phyloP scores from a whole-genome alignment of 2,329 filamentous ascomycete species.

The Sclerotinia spermophila region DNA sequence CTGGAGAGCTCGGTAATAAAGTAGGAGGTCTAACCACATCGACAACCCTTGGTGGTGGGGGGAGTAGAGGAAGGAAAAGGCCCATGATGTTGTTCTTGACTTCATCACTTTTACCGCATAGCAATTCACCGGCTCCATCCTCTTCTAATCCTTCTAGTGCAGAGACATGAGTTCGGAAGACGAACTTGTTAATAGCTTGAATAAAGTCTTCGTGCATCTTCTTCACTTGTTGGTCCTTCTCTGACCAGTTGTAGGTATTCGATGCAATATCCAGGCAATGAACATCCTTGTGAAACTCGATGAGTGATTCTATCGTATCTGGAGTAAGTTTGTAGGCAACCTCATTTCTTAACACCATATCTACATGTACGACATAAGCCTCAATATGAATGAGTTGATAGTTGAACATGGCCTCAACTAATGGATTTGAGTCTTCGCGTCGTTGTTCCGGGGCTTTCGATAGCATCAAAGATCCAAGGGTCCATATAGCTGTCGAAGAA shows the following conservation, averaged over 20 bases:
- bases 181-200: conserved; percentile 94
- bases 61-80: conserved; percentile 81
- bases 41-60: conserved; percentile 80
- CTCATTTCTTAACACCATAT: conserved; percentile 97
- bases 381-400: conserved; percentile 91
- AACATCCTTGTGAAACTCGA: conserved; percentile 95
- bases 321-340: conserved; percentile 96
- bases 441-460: conserved; percentile 87
- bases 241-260: conserved; percentile 89
- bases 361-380: conserved; percentile 97
- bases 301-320: conserved; percentile 87
- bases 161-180: conserved; percentile 83
- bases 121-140: conserved; percentile 88
- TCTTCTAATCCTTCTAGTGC: conserved; percentile 95
- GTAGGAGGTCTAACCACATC: conserved; percentile 85
- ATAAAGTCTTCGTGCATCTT: conserved; percentile 96
- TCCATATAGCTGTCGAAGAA: conserved; percentile 89
- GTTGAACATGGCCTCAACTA: conserved; percentile 86
- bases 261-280: conserved; percentile 88
- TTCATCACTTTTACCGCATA: conserved; percentile 87
- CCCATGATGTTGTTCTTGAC: conserved; percentile 83
- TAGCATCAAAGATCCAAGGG: conserved; percentile 86
- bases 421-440: conserved; percentile 73
- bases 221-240: conserved; percentile 95
- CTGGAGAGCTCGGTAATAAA: conserved; percentile 78